These are phyloP conservation scores for Sclerotinia subarctica DNA, from an alignment of 2,329 filamentous ascomycete genomes.

Conservation along the genomic window DNA sequence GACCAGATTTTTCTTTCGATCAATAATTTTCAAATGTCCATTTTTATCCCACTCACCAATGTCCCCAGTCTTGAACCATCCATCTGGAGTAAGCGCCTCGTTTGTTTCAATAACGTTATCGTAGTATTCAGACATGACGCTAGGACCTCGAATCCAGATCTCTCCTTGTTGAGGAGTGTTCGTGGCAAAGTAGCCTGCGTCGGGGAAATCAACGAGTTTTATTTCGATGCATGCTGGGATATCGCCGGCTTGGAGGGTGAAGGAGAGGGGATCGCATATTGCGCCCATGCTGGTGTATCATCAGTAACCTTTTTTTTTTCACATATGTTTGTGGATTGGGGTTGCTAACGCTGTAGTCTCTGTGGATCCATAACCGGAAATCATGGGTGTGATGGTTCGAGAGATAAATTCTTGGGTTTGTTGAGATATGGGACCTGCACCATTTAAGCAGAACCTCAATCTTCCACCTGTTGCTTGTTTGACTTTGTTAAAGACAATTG, in stretches of 20 bases:
- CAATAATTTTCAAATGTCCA: slow-evolving; percentile 86
- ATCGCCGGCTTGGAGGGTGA: slow-evolving; percentile 72
- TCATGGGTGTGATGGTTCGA: slow-evolving; percentile 86
- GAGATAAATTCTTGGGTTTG: slow-evolving; percentile 88
- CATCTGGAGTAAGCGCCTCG: slow-evolving; percentile 70
- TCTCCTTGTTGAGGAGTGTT: slow-evolving; percentile 61
- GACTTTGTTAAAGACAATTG: slow-evolving; percentile 84
- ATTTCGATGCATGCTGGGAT: slow-evolving; percentile 73
- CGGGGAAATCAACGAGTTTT: slow-evolving; percentile 85
- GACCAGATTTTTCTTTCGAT: slow-evolving; percentile 44
- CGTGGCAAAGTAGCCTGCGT: slow-evolving; percentile 71
- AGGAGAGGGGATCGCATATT: slow-evolving; percentile 76
- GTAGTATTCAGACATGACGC: slow-evolving; percentile 75
- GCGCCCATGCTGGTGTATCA: slow-evolving; percentile 71
- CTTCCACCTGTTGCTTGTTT: slow-evolving; percentile 83
- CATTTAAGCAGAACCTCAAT: slow-evolving; percentile 87
- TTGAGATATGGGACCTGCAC: slow-evolving; percentile 81
- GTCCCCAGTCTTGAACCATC: slow-evolving; percentile 89
- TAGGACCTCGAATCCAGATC: slow-evolving; percentile 74
- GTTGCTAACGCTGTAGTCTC: slow-evolving; percentile 66
- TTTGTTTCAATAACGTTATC: slow-evolving; percentile 69
- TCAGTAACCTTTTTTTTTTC: background rate
- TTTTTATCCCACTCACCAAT: slow-evolving; percentile 74
- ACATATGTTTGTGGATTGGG: too few relatives aligned
- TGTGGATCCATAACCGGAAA: slow-evolving; percentile 87